A percentile compares a stretch with the other conserved stretches of the same genome.
Evolutionary conservation across 768 basidiomycete genomes (phyloP).

Genomic region (Pleurotus giganteus): DNA sequence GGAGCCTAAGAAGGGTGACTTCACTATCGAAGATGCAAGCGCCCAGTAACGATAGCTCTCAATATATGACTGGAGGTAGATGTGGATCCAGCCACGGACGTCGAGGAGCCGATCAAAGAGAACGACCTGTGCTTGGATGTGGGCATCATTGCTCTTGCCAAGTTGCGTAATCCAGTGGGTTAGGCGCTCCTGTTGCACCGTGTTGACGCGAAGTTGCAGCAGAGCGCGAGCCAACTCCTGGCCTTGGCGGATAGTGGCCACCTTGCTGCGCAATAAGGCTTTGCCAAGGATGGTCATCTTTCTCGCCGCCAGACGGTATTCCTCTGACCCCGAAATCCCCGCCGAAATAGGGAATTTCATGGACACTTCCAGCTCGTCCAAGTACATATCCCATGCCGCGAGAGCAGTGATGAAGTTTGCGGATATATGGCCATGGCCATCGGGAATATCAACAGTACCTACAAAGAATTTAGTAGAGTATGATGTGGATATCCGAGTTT

Average conservation of each 20-base stretch:
- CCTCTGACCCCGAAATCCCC: background rate
- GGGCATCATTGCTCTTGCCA: background rate
- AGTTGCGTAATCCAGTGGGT: background rate
- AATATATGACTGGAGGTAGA: background rate
- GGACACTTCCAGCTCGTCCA: background rate
- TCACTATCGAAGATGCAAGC: background rate
- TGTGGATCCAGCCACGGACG: background rate
- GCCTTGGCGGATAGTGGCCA: background rate
- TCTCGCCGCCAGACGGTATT: background rate
- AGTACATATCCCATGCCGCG: background rate
- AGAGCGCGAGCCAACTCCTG: background rate
- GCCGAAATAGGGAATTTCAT: background rate
- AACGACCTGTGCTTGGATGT: background rate
- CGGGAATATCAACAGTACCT: background rate
- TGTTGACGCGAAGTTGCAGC: background rate
- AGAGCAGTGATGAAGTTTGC: background rate
- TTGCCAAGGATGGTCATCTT: background rate
- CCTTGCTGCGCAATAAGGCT: background rate
- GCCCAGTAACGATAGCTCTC: constrained; percentile 1
- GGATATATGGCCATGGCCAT: background rate
- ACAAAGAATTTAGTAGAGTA: background rate
- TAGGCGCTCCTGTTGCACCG: background rate
- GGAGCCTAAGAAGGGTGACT: background rate
- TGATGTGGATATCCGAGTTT: too few species aligned
- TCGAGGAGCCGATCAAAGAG: background rate